phyloP scores from a whole-genome alignment of 208 protist species.

The Crithidia bombi region DNA sequence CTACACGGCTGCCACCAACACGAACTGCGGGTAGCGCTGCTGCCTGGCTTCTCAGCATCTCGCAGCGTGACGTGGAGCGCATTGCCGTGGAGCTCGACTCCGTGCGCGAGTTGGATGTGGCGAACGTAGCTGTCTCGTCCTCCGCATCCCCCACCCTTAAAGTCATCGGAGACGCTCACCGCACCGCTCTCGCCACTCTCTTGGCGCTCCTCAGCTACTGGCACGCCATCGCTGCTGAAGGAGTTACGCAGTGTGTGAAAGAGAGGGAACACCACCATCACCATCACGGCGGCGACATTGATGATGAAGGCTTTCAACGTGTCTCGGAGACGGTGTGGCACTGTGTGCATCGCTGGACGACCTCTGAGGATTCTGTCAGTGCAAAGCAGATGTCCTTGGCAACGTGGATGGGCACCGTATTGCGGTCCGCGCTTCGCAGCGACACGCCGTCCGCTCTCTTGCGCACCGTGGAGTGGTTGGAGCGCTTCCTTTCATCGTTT shows the following conservation, averaged over 20 bases:
- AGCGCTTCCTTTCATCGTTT: not conserved
- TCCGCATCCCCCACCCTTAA: not conserved
- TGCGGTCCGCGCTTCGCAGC: constrained; percentile 19
- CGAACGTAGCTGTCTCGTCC: not conserved
- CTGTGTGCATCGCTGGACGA: constrained; percentile 14
- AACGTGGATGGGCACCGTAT: constrained; percentile 21
- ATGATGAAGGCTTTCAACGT: not conserved
- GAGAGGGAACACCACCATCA: not conserved
- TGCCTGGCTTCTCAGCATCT: not conserved
- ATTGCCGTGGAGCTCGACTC: constrained; percentile 1
- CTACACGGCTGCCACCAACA: not conserved
- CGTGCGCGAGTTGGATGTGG: not conserved
- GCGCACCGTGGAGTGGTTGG: not conserved
- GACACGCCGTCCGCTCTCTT: not conserved
- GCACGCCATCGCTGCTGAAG: constrained; percentile 22
- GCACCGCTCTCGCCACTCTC: constrained; percentile 17
- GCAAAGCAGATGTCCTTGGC: not conserved
- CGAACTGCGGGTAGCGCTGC: too few species aligned
- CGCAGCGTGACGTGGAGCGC: not conserved
- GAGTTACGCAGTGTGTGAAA: not conserved
- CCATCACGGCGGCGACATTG: not conserved
- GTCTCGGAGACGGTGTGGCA: constrained; percentile 20
- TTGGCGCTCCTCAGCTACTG: constrained; percentile 31
- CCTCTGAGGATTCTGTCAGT: not conserved
- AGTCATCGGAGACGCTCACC: not conserved